Evolutionary conservation across 2,329 filamentous ascomycete genomes (phyloP), one percentile per base, ranked within the genome.

Genomic region (Drechslera avenae): DNA sequence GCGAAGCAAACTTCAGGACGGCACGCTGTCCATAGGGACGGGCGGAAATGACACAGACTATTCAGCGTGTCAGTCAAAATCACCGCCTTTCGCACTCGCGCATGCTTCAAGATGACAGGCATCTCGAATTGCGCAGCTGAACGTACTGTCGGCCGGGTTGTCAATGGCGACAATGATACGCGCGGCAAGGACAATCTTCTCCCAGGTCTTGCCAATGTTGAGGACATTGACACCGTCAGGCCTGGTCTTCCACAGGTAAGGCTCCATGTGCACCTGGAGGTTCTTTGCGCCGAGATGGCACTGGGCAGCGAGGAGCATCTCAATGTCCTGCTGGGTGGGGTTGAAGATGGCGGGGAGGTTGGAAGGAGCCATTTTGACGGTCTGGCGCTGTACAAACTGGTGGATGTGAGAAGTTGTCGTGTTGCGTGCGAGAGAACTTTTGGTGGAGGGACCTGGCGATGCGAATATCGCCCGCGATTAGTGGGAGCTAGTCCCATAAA

Each of bases 141-240:
- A 66, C 71, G 93, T 79, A 99, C 70, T 91, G 80, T 99, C 94
- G 80, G 93, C 91, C 73, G 94, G 94, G 90, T 99, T 99, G 86
- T 99, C 95, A 75, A 99, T 88, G 78, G 94, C 91, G 76, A 89
- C 93, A 79, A 99, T 97, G 84, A 99, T 96, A 75, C 94, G 92
- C 77, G 94, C 94, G 69, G 94, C 94, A 69, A 99, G 88, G 75
- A 97, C 91, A 78, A 99, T 96, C 87, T 99, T 99, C 87, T 99
- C 94, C 94, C 93, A 99, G 81, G 94, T 99, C 91, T 99, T 99
- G 84, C 93, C 92, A 81, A 99, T 91, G 88, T 99, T 99, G 81
- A 99, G 85, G 68, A 99, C 86, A 80, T 99, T 99, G 83, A 99
- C 88, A 82, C 94, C 94, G 75, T 99, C 95, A 67, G 91, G 88